A percentile compares a stretch with the other conserved stretches of the same genome.
Conservation (phyloP, 1,139 yeast species). For the Waltiozyma sp. region DNA sequence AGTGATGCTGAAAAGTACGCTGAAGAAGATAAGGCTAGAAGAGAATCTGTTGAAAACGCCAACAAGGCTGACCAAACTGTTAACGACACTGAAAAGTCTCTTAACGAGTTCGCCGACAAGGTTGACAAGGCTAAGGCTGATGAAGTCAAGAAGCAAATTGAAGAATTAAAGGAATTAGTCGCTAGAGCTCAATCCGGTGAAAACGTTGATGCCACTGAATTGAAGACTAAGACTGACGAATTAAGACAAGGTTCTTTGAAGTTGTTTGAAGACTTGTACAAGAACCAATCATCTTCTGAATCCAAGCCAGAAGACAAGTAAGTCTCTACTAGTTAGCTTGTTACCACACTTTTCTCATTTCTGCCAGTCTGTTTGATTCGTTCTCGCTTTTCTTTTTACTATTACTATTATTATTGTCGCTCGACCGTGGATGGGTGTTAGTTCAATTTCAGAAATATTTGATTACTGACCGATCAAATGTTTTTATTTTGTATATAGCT, state of each 20-base stretch:
- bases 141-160: conserved; percentile 68
- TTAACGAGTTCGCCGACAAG: conserved; percentile 91
- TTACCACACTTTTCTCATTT: too few relatives aligned
- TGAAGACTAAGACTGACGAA: conserved; percentile 90
- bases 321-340: background rate
- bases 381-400: too few relatives aligned
- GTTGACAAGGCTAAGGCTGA: conserved; percentile 52
- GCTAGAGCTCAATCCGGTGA: conserved; percentile 94
- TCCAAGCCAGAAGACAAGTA: conserved; percentile 13
- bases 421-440: too few relatives aligned
- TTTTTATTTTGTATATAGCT: too few relatives aligned
- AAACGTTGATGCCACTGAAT: conserved; percentile 68
- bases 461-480: too few relatives aligned
- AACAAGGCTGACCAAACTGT: conserved; percentile 97
- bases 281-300: conserved; percentile 8
- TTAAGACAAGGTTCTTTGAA: conserved; percentile 87
- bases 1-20: conserved; percentile 29
- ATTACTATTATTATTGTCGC: too few relatives aligned
- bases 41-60: conserved; percentile 89
- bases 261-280: conserved; percentile 86
- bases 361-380: too few relatives aligned
- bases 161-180: conserved; percentile 76
- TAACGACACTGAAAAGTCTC: conserved; percentile 90
- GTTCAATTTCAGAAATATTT: too few relatives aligned
- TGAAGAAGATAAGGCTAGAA: conserved; percentile 34